Percentiles rank a stretch among this genome's conserved stretches.
Conservation (phyloP, 495 filamentous ascomycete species). For the Penicillium crystallinum region DNA sequence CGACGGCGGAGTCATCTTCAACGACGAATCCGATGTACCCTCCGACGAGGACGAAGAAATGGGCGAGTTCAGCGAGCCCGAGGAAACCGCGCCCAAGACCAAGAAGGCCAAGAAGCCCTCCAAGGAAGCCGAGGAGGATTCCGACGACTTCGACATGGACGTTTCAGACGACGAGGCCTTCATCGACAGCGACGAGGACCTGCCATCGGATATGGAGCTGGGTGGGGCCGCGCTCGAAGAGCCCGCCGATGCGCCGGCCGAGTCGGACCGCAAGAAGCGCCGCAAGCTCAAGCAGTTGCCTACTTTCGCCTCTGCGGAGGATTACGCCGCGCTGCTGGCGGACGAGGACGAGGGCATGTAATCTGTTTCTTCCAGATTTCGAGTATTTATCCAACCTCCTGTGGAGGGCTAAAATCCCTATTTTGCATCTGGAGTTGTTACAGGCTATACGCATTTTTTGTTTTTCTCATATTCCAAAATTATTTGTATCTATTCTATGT, state of each 20-base stretch:
- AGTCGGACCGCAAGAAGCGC: slow-evolving; percentile 59
- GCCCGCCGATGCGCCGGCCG: slow-evolving; percentile 26
- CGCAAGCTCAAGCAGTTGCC: slow-evolving; percentile 85
- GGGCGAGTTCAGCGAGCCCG: slow-evolving; percentile 26
- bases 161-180: slow-evolving; percentile 49
- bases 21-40: slow-evolving; percentile 43
- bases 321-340: slow-evolving; percentile 83
- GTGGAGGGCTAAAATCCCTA: slow-evolving; percentile 6
- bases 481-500: background rate
- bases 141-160: slow-evolving; percentile 49
- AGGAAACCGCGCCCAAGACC: slow-evolving; percentile 19
- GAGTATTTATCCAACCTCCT: background rate
- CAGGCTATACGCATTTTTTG: background rate
- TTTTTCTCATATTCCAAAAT: background rate
- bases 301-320: slow-evolving; percentile 86
- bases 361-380: background rate
- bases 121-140: slow-evolving; percentile 40
- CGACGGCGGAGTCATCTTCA: slow-evolving; percentile 50
- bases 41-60: slow-evolving; percentile 45
- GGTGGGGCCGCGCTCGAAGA: slow-evolving; percentile 27
- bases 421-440: slow-evolving; percentile 8
- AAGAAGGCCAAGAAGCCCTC: slow-evolving; percentile 40
- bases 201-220: slow-evolving; percentile 49
- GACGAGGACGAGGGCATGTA: slow-evolving; percentile 62
- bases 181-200: slow-evolving; percentile 50